A percentile compares a stretch with the other conserved stretches of the same genome.
Conservation (phyloP, 352 stramenopile species). For the Aphanomyces cochlioides region DNA sequence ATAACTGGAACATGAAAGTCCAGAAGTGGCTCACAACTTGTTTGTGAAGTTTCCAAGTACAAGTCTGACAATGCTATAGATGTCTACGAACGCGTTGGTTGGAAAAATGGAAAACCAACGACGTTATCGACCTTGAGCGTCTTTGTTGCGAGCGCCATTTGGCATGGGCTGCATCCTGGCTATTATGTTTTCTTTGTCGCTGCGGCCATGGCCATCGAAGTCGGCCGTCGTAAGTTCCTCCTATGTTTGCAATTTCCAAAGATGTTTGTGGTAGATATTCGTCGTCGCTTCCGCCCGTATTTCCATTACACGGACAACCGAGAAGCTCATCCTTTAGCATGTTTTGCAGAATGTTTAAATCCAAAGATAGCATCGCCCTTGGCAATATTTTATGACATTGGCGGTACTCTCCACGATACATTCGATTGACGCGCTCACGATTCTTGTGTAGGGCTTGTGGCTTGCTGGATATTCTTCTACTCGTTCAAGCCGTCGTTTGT, state of each 20-base stretch:
- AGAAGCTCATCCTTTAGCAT: slow-evolving; percentile 61
- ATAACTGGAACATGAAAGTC: slow-evolving; percentile 87
- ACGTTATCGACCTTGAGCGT: slow-evolving; percentile 70
- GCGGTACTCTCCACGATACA: slow-evolving; percentile 47
- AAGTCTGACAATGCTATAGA: slow-evolving; percentile 37
- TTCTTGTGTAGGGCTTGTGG: not conserved
- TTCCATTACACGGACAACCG: slow-evolving; percentile 87
- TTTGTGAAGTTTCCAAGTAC: slow-evolving; percentile 34
- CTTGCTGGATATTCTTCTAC: slow-evolving; percentile 70
- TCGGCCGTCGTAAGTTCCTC: slow-evolving; percentile 55
- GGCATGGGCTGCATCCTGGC: slow-evolving; percentile 80
- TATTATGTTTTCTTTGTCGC: slow-evolving; percentile 88
- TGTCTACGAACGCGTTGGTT: slow-evolving; percentile 77
- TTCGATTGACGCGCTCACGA: not conserved
- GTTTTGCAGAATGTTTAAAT: slow-evolving; percentile 74
- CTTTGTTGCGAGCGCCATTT: slow-evolving; percentile 81
- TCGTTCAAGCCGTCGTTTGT: slow-evolving; percentile 79
- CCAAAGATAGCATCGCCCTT: slow-evolving; percentile 67
- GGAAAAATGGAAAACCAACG: slow-evolving; percentile 71
- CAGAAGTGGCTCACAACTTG: slow-evolving; percentile 83
- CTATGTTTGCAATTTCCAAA: not conserved
- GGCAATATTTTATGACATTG: slow-evolving; percentile 72
- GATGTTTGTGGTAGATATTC: slow-evolving; percentile 43
- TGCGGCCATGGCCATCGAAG: slow-evolving; percentile 82
- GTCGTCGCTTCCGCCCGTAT: slow-evolving; percentile 64